These are phyloP conservation scores for Globisporangium paddicum DNA, from an alignment of 352 stramenopile genomes.

Conservation along the genomic window DNA sequence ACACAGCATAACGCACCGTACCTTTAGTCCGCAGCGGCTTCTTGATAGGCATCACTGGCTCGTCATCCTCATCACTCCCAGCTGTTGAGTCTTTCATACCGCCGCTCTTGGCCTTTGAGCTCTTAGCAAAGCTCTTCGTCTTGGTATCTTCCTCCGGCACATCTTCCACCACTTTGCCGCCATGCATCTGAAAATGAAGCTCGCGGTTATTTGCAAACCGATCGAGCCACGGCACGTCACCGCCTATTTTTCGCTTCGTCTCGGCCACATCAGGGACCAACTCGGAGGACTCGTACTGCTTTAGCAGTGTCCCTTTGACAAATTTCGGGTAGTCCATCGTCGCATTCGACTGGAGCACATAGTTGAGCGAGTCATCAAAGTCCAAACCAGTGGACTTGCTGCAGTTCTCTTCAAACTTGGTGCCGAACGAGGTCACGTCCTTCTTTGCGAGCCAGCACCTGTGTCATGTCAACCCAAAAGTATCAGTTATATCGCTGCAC, in stretches of 20 bases:
- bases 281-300: constrained; percentile 20
- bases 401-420: constrained; percentile 31
- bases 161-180: constrained; percentile 14
- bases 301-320: constrained; percentile 30
- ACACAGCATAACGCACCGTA: neutral
- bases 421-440: constrained; percentile 32
- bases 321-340: constrained; percentile 40
- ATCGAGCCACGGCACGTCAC: constrained; percentile 29
- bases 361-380: constrained; percentile 40
- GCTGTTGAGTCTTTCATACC: neutral
- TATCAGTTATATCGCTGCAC: neutral
- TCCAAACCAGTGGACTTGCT: constrained; percentile 22
- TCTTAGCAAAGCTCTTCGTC: neutral
- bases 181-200: constrained; percentile 27
- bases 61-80: neutral
- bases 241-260: constrained; percentile 15
- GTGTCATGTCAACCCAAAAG: neutral
- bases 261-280: constrained; percentile 25
- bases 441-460: constrained; percentile 48
- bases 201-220: constrained; percentile 31
- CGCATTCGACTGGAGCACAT: constrained; percentile 37
- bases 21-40: constrained; percentile 1
- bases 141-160: neutral
- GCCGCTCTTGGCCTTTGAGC: neutral
- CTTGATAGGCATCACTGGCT: neutral